These are phyloP conservation scores for Alternaria sp. DNA, from an alignment of 2,329 filamentous ascomycete species.

Conservation along the genomic window DNA sequence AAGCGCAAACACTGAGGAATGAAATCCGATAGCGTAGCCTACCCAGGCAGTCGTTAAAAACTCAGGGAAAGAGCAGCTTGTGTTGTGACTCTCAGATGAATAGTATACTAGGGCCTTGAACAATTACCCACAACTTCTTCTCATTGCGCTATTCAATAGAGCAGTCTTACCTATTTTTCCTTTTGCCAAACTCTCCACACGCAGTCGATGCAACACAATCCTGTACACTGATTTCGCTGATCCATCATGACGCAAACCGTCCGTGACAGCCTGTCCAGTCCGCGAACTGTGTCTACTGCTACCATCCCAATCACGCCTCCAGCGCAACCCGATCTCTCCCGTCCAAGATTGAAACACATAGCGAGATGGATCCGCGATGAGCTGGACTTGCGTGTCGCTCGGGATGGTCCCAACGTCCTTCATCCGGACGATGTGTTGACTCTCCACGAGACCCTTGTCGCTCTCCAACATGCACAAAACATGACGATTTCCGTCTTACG, in stretches of 20 bases:
- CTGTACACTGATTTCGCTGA: not conserved
- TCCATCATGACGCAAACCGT: not conserved
- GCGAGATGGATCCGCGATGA: conserved; percentile 58
- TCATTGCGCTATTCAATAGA: not conserved
- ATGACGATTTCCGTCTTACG: conserved; percentile 50
- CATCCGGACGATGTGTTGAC: conserved; percentile 54
- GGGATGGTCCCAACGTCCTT: conserved; percentile 54
- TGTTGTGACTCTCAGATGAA: not conserved
- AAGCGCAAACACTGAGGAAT: conserved; percentile 24
- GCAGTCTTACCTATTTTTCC: not conserved
- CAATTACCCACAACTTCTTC: not conserved
- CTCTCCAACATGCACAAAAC: conserved; percentile 26
- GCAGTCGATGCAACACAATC: not conserved
- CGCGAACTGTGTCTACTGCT: conserved; percentile 7
- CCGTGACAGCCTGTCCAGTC: not conserved
- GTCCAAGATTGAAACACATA: conserved; percentile 45
- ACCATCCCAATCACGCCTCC: conserved; percentile 15
- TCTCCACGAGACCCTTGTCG: conserved; percentile 54
- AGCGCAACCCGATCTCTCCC: conserved; percentile 29
- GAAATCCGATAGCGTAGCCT: not conserved
- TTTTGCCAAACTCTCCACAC: not conserved
- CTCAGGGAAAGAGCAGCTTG: not conserved
- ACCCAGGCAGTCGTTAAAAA: not conserved
- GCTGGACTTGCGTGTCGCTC: conserved; percentile 56
- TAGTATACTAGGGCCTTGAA: not conserved